Percentiles rank a stretch among this genome's conserved stretches.
phyloP scores from a whole-genome alignment of 2,329 filamentous ascomycete genomes.

The Monilinia vaccinii-corymbosi region DNA sequence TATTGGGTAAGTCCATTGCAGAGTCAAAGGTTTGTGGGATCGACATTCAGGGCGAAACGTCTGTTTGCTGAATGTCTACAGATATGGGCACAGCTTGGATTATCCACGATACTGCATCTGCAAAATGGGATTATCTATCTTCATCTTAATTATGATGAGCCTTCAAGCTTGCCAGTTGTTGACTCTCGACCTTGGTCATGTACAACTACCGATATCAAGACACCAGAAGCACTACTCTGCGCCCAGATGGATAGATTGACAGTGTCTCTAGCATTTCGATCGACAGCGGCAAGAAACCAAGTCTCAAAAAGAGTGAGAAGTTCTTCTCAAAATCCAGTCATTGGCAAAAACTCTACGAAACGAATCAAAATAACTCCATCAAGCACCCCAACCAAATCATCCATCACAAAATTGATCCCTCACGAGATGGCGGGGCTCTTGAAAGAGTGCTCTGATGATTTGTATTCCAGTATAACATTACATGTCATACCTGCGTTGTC shows the following conservation, averaged over 20 bases:
- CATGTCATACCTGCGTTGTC: neutral
- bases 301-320: neutral
- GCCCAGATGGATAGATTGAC: slow-evolving; percentile 18
- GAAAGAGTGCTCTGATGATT: neutral
- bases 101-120: slow-evolving; percentile 15
- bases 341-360: neutral
- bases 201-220: slow-evolving; percentile 11
- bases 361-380: neutral
- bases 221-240: slow-evolving; percentile 15
- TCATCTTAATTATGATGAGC: slow-evolving; percentile 14
- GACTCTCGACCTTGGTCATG: neutral
- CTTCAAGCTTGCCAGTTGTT: neutral
- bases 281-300: neutral
- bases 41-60: neutral
- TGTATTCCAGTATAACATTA: neutral
- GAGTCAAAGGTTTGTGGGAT: slow-evolving; percentile 18
- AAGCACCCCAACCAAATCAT: too few relatives aligned
- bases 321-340: too few relatives aligned
- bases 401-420: neutral
- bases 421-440: neutral
- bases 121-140: slow-evolving; percentile 14
- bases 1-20: slow-evolving; percentile 15
- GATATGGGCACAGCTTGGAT: slow-evolving; percentile 23
- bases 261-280: slow-evolving; percentile 18
- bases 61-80: slow-evolving; percentile 12